These are phyloP conservation scores for Leersia perrieri DNA, from an alignment of 176 grass and related monocot species.

Conservation along the genomic window DNA sequence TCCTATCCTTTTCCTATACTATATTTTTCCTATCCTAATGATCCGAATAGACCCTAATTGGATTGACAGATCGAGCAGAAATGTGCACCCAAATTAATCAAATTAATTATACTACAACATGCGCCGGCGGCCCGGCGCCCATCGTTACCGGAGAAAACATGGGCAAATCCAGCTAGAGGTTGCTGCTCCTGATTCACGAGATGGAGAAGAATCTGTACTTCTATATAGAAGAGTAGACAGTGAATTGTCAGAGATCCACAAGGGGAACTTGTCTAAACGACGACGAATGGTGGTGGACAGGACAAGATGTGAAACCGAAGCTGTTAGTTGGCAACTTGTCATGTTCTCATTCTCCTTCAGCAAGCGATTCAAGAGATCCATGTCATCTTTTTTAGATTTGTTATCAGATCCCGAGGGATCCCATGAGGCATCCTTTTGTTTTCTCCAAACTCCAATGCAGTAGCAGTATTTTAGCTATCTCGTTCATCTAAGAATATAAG, in stretches of 20 bases:
- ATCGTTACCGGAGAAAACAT: neutral
- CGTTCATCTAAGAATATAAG: too few relatives aligned
- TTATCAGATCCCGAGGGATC: neutral
- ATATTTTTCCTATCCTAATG: too few relatives aligned
- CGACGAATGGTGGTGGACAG: neutral
- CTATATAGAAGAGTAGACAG: too few relatives aligned
- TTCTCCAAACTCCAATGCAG: too few relatives aligned
- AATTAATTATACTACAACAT: neutral
- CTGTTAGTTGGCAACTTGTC: conserved; percentile 19
- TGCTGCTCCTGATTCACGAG: neutral
- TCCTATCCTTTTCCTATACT: too few relatives aligned
- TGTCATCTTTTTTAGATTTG: neutral
- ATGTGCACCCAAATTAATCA: too few relatives aligned
- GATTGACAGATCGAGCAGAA: too few relatives aligned
- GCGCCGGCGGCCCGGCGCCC: neutral
- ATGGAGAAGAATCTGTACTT: neutral
- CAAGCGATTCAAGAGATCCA: neutral
- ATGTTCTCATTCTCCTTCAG: neutral
- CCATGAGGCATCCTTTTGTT: neutral
- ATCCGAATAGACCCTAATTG: too few relatives aligned
- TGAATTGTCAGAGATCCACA: neutral
- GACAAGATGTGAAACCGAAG: neutral
- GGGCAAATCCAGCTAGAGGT: neutral
- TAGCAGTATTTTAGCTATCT: too few relatives aligned
- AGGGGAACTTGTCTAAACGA: neutral